Conservation (phyloP, 2,329 filamentous ascomycete genomes). For the Talaromyces rugulosus region DNA sequence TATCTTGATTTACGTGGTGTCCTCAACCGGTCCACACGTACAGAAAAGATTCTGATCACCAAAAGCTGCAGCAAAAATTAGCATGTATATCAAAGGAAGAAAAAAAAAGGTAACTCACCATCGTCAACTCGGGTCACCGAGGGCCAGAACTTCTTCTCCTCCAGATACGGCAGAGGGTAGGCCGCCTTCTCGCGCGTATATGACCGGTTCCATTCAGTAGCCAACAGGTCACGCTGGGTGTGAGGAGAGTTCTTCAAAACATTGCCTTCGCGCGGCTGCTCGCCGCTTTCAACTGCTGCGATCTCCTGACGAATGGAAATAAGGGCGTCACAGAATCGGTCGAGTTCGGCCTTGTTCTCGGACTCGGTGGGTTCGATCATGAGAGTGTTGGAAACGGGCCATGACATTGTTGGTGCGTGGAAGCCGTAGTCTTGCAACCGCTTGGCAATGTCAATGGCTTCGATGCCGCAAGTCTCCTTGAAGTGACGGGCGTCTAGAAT, state of each 20-base stretch:
- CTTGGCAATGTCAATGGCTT: constrained; percentile 94
- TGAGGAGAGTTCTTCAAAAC: constrained; percentile 88
- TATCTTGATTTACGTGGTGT: constrained; percentile 37
- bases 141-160: constrained; percentile 98
- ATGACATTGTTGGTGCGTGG: constrained; percentile 95
- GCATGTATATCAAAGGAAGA: constrained; percentile 7
- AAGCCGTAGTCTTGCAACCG: constrained; percentile 96
- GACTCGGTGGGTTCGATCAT: constrained; percentile 98
- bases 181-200: constrained; percentile 81
- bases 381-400: constrained; percentile 89
- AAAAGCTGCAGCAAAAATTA: constrained; percentile 57
- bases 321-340: constrained; percentile 86
- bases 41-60: constrained; percentile 93
- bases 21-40: constrained; percentile 81
- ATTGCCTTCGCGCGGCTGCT: constrained; percentile 69
- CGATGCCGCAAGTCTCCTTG: constrained; percentile 75
- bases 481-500: constrained; percentile 87
- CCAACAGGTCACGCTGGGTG: constrained; percentile 73
- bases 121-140: constrained; percentile 82
- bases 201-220: constrained; percentile 72
- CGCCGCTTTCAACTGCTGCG: constrained; percentile 73
- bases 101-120: constrained; percentile 54
- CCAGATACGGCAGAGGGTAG: constrained; percentile 76
- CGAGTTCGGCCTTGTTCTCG: constrained; percentile 86
- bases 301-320: constrained; percentile 86